Evolutionary conservation across 2,329 filamentous ascomycete genomes (phyloP).

Genomic region (Cladobotryum protrusum): DNA sequence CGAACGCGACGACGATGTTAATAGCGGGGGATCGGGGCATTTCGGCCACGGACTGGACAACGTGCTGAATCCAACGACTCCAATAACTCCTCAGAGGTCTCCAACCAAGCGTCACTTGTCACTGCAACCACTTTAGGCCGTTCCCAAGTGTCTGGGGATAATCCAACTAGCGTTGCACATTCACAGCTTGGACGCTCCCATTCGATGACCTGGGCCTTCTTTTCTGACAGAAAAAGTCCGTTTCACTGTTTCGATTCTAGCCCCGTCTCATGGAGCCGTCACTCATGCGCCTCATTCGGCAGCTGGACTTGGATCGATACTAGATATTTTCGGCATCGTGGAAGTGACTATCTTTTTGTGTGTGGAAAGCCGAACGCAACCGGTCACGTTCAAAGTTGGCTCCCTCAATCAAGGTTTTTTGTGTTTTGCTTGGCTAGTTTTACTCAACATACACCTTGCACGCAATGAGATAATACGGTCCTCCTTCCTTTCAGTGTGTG

Average conservation of each 20-base stretch:
- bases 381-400: too few relatives aligned
- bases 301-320: too few relatives aligned
- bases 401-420: too few relatives aligned
- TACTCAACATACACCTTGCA: too few relatives aligned
- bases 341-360: too few relatives aligned
- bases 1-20: background rate
- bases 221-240: background rate
- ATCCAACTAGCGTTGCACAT: slow-evolving; percentile 14
- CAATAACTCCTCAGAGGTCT: background rate
- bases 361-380: too few relatives aligned
- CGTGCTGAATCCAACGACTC: slow-evolving; percentile 14
- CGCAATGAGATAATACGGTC: too few relatives aligned
- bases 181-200: slow-evolving; percentile 8
- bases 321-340: too few relatives aligned
- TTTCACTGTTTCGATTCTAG: too few relatives aligned
- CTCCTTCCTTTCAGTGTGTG: too few relatives aligned
- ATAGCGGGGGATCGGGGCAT: slow-evolving; percentile 15
- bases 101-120: background rate
- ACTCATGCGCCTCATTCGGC: background rate
- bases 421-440: too few relatives aligned
- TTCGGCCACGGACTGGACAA: slow-evolving; percentile 20
- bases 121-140: slow-evolving; percentile 4
- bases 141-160: background rate
- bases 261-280: background rate
- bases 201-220: slow-evolving; percentile 7